Evolutionary conservation across 495 filamentous ascomycete genomes (phyloP), one percentile per base, ranked within the genome.

Genomic region (Penicillium cosmopolitanum): DNA sequence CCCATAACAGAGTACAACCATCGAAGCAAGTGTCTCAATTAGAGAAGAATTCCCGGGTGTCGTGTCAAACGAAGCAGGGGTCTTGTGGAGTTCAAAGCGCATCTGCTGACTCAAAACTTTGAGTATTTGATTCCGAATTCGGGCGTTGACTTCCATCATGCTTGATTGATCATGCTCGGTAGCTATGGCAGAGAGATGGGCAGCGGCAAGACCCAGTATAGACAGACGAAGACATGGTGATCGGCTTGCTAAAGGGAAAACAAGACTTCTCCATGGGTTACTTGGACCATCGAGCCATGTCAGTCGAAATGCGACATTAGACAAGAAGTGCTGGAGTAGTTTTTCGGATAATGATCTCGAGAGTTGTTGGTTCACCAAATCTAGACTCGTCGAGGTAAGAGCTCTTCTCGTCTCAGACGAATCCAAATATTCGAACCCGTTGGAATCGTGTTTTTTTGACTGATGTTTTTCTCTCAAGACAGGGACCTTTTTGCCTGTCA

Each of bases 281-380:
- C 52, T 51, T 5, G 59, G 56, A 11, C 62, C 56, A 53, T 68
- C 65, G n/a, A 68, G 18, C 65, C 65, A 68, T 18, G 57, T 65
- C 13, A 68, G 36, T 12, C 33, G 55, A 13, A 59, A 43, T 11
- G 52, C 58, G 25, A 68, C 65, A 10, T 56, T 52, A 2, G 40
- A n/a, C 35, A 59, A 43, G 51, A 65, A 68, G 31, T 68, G 59
- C 16, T 23, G 28, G 18, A 65, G 43, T 5, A 68, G 51, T 8
- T 55, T 65, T 38, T 60, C 48, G 19, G 40, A 56, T 7, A 67
- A 31, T 4, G 52, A 34, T 16, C 8, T 13, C 13, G 57, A 52
- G 1, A 56, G 42, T n/a, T 61, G 53, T n/a, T 25, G 19, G 3
- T 56, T 54, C 8, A 40, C 18, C 46, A 48, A 28, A 15, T 48